phyloP scores from a whole-genome alignment of 2,329 filamentous ascomycete genomes.

The Cercospora sojina region DNA sequence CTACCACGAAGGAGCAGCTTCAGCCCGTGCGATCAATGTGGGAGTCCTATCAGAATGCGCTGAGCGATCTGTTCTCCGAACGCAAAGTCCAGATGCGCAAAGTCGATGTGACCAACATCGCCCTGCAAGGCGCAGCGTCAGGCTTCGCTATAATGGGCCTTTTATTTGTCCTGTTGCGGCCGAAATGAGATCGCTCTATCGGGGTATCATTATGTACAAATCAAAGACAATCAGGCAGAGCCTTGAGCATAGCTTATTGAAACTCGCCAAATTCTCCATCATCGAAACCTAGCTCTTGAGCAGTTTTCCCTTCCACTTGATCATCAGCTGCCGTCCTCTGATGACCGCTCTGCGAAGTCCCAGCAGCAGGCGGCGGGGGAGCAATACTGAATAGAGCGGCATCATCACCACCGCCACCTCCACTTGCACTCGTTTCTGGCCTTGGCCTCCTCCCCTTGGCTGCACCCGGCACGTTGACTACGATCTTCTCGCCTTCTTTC shows the following conservation, averaged over 20 bases:
- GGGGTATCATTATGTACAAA: slow-evolving; percentile 9
- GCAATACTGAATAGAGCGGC: slow-evolving; percentile 68
- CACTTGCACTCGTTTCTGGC: slow-evolving; percentile 34
- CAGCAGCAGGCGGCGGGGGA: slow-evolving; percentile 67
- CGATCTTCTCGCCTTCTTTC: slow-evolving; percentile 88
- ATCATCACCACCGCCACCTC: slow-evolving; percentile 43
- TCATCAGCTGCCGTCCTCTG: slow-evolving; percentile 65
- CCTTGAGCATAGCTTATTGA: slow-evolving; percentile 42
- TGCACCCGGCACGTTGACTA: slow-evolving; percentile 66
- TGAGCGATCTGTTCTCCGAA: slow-evolving; percentile 45
- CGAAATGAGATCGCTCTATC: slow-evolving; percentile 28
- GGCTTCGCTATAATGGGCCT: slow-evolving; percentile 41
- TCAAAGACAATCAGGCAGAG: not conserved
- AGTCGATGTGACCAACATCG: slow-evolving; percentile 48
- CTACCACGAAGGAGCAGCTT: not conserved
- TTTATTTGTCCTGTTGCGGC: slow-evolving; percentile 37
- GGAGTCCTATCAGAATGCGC: slow-evolving; percentile 25
- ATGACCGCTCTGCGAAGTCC: slow-evolving; percentile 26
- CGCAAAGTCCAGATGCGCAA: slow-evolving; percentile 46
- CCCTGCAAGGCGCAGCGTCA: slow-evolving; percentile 47
- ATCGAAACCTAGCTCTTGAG: slow-evolving; percentile 73
- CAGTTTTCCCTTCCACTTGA: slow-evolving; percentile 40
- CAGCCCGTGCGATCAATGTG: slow-evolving; percentile 10
- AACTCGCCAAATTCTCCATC: slow-evolving; percentile 89
- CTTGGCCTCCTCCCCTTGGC: slow-evolving; percentile 46